A percentile compares a stretch with the other conserved stretches of the same genome.
phyloP scores from a whole-genome alignment of 23 red algal species.

The Pyropia yezoensis region DNA sequence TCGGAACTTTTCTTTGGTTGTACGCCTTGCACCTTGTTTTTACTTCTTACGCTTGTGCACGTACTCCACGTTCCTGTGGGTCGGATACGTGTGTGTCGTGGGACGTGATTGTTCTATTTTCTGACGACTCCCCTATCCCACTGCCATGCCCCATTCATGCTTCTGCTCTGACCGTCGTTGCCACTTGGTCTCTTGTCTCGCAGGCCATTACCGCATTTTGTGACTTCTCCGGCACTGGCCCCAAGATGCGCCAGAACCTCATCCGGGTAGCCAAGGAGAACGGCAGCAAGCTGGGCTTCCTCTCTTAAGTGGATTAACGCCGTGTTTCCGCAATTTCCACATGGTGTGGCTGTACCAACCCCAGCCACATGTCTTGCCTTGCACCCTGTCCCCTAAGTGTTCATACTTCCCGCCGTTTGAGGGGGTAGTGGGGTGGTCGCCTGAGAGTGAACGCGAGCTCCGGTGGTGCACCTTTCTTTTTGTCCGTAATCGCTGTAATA shows the following conservation, averaged over 20 bases:
- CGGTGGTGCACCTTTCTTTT: no score
- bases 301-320: conserved; percentile 34
- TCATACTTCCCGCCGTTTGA: no score
- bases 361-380: background rate
- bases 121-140: no score
- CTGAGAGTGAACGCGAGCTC: no score
- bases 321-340: no score
- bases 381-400: no score
- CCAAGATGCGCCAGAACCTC: conserved; percentile 78
- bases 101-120: background rate
- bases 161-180: no score
- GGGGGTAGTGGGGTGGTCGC: no score
- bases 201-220: conserved; percentile 95
- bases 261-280: conserved; percentile 95
- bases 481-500: no score
- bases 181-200: conserved; percentile 38
- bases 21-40: background rate
- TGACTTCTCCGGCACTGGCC: conserved; percentile 72
- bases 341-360: no score
- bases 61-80: no score
- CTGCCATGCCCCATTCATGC: no score
- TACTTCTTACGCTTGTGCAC: background rate
- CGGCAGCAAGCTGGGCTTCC: conserved; percentile 86
- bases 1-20: background rate
- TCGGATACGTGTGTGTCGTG: background rate